Percentiles rank a stretch among this genome's conserved stretches.
Evolutionary conservation across 208 protist species (phyloP).

Genomic region (Leishmania braziliensis): DNA sequence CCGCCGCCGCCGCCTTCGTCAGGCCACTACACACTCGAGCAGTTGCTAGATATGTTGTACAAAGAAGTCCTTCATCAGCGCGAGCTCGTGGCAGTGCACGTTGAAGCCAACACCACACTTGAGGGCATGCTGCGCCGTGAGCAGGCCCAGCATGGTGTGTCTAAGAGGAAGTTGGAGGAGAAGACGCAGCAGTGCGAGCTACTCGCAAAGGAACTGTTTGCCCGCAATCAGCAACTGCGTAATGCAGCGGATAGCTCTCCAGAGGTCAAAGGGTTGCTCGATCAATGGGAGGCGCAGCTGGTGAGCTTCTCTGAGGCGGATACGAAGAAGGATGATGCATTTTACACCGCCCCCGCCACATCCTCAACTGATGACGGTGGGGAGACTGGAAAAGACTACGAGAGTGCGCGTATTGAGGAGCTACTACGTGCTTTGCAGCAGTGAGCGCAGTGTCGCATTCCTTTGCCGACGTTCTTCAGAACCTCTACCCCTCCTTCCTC

Average conservation of each 20-base stretch:
- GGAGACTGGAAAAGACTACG: constrained; percentile 25
- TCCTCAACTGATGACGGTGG: constrained; percentile 23
- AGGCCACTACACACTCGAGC: constrained; percentile 48
- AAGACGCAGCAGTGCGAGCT: constrained; percentile 31
- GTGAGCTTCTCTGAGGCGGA: constrained; percentile 25
- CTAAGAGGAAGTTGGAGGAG: constrained; percentile 46
- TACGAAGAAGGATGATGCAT: constrained; percentile 22
- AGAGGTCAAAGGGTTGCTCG: constrained; percentile 23
- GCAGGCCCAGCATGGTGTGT: constrained; percentile 47
- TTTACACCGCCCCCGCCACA: constrained; percentile 13
- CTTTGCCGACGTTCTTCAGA: neutral
- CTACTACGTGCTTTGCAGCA: constrained; percentile 27
- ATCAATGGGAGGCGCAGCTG: constrained; percentile 35
- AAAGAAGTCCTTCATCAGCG: constrained; percentile 58
- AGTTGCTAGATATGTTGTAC: constrained; percentile 72
- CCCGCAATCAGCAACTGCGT: constrained; percentile 35
- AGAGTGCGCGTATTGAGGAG: constrained; percentile 38
- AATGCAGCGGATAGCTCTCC: constrained; percentile 27
- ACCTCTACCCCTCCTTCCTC: neutral
- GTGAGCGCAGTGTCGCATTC: neutral
- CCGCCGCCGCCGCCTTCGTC: constrained; percentile 16
- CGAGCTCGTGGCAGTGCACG: constrained; percentile 61
- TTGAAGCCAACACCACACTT: constrained; percentile 74
- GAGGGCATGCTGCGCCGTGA: constrained; percentile 67
- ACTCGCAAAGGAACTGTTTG: constrained; percentile 29